Conservation (phyloP, 2,329 filamentous ascomycete species). For the Pseudohalonectria lignicola region DNA sequence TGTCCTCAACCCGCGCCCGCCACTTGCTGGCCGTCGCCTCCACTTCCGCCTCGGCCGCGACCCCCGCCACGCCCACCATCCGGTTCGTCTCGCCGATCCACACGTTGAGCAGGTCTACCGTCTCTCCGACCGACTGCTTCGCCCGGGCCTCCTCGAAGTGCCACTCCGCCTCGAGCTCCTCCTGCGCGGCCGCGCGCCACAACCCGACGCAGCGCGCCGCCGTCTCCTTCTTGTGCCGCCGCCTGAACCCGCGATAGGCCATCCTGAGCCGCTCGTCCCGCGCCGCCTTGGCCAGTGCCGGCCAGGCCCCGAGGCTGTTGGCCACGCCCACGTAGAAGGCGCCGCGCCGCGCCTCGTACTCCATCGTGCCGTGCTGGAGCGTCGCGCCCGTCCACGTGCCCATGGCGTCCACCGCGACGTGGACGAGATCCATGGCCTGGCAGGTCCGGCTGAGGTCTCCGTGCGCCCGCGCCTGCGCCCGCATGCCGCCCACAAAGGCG, state of each 20-base stretch:
- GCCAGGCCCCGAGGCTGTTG: slow-evolving; percentile 10
- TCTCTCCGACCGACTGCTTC: slow-evolving; percentile 3
- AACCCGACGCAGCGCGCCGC: slow-evolving; percentile 5
- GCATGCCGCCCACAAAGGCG: not conserved
- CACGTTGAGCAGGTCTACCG: slow-evolving; percentile 6
- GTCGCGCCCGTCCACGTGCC: slow-evolving; percentile 1
- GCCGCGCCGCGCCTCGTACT: slow-evolving; percentile 7
- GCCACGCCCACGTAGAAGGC: slow-evolving; percentile 10
- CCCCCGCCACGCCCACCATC: slow-evolving; percentile 5
- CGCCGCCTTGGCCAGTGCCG: slow-evolving; percentile 3
- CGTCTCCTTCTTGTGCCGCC: slow-evolving; percentile 7
- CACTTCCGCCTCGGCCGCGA: slow-evolving; percentile 9
- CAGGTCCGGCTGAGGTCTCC: not conserved
- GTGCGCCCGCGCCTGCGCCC: not conserved
- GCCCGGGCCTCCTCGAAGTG: slow-evolving; percentile 5
- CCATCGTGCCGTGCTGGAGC: slow-evolving; percentile 3
- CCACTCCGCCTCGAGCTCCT: slow-evolving; percentile 1
- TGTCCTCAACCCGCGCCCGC: slow-evolving; percentile 4
- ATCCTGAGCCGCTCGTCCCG: slow-evolving; percentile 8
- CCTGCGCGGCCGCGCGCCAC: slow-evolving; percentile 5
- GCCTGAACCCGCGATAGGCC: slow-evolving; percentile 9
- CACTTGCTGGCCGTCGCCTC: slow-evolving; percentile 9
- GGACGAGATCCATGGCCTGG: not conserved
- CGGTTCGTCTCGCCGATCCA: slow-evolving; percentile 13
- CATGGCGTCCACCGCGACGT: slow-evolving; percentile 1